A percentile compares a stretch with the other conserved stretches of the same genome.
These are phyloP conservation scores for Ustilago bromivora DNA, from an alignment of 1,284 basidiomycete genomes.

Conservation along the genomic window DNA sequence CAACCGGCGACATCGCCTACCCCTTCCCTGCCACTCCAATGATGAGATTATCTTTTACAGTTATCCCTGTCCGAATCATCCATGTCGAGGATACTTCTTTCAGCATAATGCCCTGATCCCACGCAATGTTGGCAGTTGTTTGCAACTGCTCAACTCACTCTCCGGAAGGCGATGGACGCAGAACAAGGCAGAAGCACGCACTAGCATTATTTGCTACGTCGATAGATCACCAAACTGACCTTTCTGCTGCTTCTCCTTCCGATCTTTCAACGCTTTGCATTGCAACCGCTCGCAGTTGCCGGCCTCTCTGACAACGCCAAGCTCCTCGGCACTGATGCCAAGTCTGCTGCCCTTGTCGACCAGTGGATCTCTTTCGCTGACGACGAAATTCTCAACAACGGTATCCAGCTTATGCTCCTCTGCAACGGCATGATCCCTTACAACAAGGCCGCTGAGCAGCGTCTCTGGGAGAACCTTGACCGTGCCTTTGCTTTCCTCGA, in stretches of 20 bases:
- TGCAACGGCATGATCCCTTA: conserved; percentile 61
- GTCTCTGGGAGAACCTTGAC: conserved; percentile 72
- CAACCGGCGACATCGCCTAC: conserved; percentile 13
- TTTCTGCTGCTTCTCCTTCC: neutral
- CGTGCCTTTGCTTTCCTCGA: conserved; percentile 78
- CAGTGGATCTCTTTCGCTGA: conserved; percentile 79
- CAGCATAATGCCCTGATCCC: conserved; percentile 59
- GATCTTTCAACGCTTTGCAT: neutral
- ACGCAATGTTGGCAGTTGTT: neutral
- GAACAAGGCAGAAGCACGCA: neutral
- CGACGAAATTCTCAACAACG: conserved; percentile 72
- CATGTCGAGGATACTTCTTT: conserved; percentile 74
- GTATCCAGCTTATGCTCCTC: conserved; percentile 52
- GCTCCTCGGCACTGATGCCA: conserved; percentile 76
- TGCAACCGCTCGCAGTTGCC: conserved; percentile 75
- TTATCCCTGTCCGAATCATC: conserved; percentile 70
- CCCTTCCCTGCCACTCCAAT: conserved; percentile 28
- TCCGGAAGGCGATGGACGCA: neutral
- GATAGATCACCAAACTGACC: conserved; percentile 14
- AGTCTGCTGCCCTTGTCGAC: conserved; percentile 75
- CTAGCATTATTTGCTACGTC: neutral
- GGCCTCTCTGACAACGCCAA: conserved; percentile 77
- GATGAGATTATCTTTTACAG: conserved; percentile 71
- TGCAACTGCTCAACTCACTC: neutral
- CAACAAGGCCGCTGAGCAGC: conserved; percentile 74